A percentile compares a stretch with the other conserved stretches of the same genome.
Conservation (phyloP, 257 asterid genomes). For the Gentiana straminea region DNA sequence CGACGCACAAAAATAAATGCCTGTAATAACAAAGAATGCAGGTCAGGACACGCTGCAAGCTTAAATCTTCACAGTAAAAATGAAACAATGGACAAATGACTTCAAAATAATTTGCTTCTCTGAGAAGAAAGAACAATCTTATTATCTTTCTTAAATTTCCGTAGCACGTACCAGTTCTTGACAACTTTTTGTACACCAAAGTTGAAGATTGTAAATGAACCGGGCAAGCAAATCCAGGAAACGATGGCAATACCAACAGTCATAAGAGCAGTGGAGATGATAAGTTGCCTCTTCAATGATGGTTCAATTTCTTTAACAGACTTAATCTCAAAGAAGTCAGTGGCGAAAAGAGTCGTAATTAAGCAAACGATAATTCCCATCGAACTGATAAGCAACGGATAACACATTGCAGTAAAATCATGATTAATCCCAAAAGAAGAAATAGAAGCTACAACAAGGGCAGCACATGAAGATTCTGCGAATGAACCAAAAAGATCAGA, state of each 20-base stretch:
- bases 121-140: no score
- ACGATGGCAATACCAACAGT: conserved; percentile 64
- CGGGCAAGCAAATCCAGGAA: conserved; percentile 65
- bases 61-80: no score
- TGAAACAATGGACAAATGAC: not conserved
- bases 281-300: conserved; percentile 62
- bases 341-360: conserved; percentile 62
- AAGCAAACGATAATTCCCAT: conserved; percentile 81
- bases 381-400: conserved; percentile 73
- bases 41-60: not conserved
- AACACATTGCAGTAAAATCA: conserved; percentile 74
- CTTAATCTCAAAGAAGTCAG: conserved; percentile 32
- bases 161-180: conserved; percentile 30
- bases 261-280: conserved; percentile 77
- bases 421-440: conserved; percentile 49
- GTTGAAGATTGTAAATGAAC: conserved; percentile 69
- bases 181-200: conserved; percentile 74
- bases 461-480: conserved; percentile 46
- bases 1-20: conserved; percentile 77
- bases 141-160: no score
- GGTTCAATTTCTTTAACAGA: conserved; percentile 38
- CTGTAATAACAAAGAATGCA: conserved; percentile 26
- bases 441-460: conserved; percentile 43
- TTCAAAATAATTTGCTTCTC: no score
- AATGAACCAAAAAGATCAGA: conserved; percentile 47